Evolutionary conservation across 805 yeast species (phyloP), one percentile per base, ranked within the genome.

Genomic region (Candida pini): DNA sequence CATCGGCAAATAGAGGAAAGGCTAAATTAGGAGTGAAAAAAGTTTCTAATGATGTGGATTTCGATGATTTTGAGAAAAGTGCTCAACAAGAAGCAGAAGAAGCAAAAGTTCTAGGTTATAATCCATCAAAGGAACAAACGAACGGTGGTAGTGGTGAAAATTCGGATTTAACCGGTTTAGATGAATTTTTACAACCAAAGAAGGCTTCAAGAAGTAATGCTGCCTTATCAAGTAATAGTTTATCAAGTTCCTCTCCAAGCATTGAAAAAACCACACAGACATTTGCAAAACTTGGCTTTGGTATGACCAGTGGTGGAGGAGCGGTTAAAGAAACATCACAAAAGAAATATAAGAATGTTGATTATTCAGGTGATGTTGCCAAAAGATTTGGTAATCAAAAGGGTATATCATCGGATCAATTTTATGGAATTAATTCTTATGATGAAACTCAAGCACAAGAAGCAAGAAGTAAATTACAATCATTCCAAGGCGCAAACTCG

Each of bases 341-440:
- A 22, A 55, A 51, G 38, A 53, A 46, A 35, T 44, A 51, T 21
- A 58, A 66, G 26, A 57, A 52, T 35, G 48, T 57, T 35, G 69
- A 70, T 47, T 82, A 82, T 56, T 77, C 87, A 1, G 92, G 92
- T 24, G 80, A 79, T 45, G 83, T 83, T 20, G 77, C 75, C 25
- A 69, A 66, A 51, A 85, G 87, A 64, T 92, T 73, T 56, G 97
- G 97, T 37, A 66, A 65, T 26, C 96, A 89, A 58, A 90, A 86
- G 71, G 96, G 89, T 31, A 92, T 92, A 44, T 92, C 97, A 0
- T 89, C 97, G 2, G 97, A 92, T 62, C 94, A 89, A 64, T 77
- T 75, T 52, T 92, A 92, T 60, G 96, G 96, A 14, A 79, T 95
- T 53, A 90, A 89, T 28, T 65, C 78, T 18, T 86, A 74, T 53